phyloP scores from a whole-genome alignment of 116 monocot species.

The Zostera marina region DNA sequence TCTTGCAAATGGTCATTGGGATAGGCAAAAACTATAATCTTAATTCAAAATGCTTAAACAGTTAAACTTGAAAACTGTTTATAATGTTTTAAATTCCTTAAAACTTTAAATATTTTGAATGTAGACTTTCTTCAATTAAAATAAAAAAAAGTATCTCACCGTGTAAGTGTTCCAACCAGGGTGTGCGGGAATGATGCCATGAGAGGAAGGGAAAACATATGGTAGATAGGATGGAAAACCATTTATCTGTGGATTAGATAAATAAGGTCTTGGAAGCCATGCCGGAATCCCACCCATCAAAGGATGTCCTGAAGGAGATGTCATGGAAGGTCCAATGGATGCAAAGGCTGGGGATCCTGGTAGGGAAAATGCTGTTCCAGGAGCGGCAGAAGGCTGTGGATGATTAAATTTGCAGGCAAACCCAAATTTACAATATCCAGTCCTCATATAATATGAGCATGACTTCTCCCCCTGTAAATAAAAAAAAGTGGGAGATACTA shows the following conservation, averaged over 20 bases:
- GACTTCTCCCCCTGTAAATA: conserved; percentile 65
- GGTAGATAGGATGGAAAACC: conserved; percentile 40
- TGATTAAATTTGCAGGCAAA: conserved; percentile 81
- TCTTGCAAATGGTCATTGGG: too few species aligned
- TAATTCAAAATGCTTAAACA: neutral
- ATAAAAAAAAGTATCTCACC: conserved; percentile 25
- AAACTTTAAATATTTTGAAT: too few species aligned
- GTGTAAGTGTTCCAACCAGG: conserved; percentile 54
- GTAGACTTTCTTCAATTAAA: neutral
- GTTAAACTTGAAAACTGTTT: neutral
- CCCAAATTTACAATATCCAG: conserved; percentile 73
- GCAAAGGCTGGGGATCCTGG: conserved; percentile 22
- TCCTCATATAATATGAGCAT: conserved; percentile 81
- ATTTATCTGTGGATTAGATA: conserved; percentile 35
- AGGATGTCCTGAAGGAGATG: conserved; percentile 27
- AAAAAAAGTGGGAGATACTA: neutral
- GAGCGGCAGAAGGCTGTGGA: conserved; percentile 35
- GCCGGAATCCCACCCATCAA: conserved; percentile 49
- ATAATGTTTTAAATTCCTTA: neutral
- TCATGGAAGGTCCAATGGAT: conserved; percentile 18
- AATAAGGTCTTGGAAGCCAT: conserved; percentile 41
- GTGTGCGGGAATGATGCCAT: conserved; percentile 37
- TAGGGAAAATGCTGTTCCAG: conserved; percentile 9
- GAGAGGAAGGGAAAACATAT: conserved; percentile 36
- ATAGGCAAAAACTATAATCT: too few species aligned